phyloP scores from a whole-genome alignment of 2,329 filamentous ascomycete genomes.

The Diaporthe sp. region DNA sequence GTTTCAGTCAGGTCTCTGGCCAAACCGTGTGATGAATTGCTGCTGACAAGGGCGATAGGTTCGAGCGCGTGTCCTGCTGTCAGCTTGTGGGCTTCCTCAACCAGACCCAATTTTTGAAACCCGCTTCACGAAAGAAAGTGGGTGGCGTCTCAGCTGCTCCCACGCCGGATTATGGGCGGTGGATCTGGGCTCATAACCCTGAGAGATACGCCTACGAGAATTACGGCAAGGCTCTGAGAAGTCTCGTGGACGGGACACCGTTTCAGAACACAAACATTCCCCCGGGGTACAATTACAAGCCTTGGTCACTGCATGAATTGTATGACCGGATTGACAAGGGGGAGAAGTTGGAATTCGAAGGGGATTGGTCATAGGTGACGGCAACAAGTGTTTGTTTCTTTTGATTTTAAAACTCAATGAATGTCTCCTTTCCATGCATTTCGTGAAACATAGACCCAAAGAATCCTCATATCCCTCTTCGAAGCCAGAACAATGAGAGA shows the following conservation, averaged over 20 bases:
- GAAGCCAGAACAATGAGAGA: background rate
- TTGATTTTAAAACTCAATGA: background rate
- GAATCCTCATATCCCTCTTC: background rate
- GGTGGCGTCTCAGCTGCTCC: constrained; percentile 28
- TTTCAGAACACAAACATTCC: constrained; percentile 22
- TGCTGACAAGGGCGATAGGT: background rate
- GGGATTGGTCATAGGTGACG: constrained; percentile 28
- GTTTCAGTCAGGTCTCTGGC: too few relatives aligned
- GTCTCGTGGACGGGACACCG: constrained; percentile 19
- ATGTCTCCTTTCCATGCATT: background rate
- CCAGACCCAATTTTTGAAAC: constrained; percentile 41
- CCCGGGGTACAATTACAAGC: background rate
- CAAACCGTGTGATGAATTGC: background rate
- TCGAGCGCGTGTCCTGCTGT: constrained; percentile 40
- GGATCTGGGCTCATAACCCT: constrained; percentile 44
- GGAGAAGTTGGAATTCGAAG: constrained; percentile 28
- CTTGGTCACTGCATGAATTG: constrained; percentile 1
- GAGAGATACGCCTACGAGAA: constrained; percentile 34
- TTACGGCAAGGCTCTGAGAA: constrained; percentile 24
- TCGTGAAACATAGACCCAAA: background rate
- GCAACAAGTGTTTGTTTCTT: background rate
- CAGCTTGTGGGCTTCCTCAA: constrained; percentile 42
- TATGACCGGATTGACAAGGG: constrained; percentile 16
- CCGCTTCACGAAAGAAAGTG: constrained; percentile 38
- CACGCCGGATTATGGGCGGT: constrained; percentile 38